Percentiles rank a stretch among this genome's conserved stretches.
Evolutionary conservation across 106 monocot genomes (phyloP).

Genomic region (Allium sativum): DNA sequence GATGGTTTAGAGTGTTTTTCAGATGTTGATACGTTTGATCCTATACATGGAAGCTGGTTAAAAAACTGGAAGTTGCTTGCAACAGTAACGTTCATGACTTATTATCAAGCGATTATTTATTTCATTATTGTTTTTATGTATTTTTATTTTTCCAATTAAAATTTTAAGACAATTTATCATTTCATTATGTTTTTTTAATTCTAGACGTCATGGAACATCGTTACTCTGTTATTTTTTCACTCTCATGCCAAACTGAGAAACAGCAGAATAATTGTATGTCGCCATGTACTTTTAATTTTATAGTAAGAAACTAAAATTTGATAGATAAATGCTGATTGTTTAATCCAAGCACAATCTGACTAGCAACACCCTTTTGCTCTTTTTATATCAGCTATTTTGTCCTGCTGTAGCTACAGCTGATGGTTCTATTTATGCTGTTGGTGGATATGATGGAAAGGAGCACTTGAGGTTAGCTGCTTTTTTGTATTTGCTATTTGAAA

Average conservation of each 20-base stretch:
- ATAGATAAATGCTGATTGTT: too few species aligned
- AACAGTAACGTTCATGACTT: too few species aligned
- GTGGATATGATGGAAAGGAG: slow-evolving; percentile 49
- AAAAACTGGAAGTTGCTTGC: too few species aligned
- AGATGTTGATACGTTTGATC: slow-evolving; percentile 83
- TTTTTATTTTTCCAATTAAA: too few species aligned
- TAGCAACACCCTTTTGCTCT: too few species aligned
- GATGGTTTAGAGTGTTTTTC: slow-evolving; percentile 40
- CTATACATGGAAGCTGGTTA: slow-evolving; percentile 58
- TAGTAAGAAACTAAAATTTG: too few species aligned
- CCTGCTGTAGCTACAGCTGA: slow-evolving; percentile 53
- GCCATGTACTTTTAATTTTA: too few species aligned
- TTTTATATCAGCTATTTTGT: slow-evolving; percentile 60
- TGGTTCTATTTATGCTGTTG: slow-evolving; percentile 71
- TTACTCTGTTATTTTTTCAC: not conserved
- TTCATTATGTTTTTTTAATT: not conserved
- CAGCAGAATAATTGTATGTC: too few species aligned
- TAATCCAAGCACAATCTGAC: too few species aligned
- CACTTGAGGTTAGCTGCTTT: slow-evolving; percentile 57
- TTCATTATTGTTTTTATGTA: not conserved
- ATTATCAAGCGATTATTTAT: not conserved
- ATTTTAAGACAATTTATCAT: not conserved
- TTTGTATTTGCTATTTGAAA: too few species aligned
- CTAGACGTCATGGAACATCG: too few species aligned
- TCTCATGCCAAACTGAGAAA: too few species aligned